Evolutionary conservation across 1,284 basidiomycete genomes (phyloP).

Genomic region (Ceratobasidium sp.): DNA sequence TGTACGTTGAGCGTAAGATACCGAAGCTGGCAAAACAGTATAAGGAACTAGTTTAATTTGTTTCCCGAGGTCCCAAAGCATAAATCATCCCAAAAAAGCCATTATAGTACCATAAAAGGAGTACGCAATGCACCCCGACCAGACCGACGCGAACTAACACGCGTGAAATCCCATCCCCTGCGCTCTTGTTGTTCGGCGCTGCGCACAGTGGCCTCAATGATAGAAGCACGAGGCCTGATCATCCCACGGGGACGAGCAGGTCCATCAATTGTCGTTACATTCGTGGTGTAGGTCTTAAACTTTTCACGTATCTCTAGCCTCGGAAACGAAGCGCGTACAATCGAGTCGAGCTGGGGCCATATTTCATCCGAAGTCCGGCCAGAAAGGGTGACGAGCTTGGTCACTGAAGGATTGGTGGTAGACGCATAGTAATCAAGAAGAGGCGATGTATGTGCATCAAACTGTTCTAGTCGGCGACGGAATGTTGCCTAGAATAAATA

Average conservation of each 20-base stretch:
- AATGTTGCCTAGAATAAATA: constrained; percentile 76
- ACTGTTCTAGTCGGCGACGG: constrained; percentile 81
- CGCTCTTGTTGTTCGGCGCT: constrained; percentile 47
- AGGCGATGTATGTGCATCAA: constrained; percentile 90
- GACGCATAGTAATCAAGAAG: constrained; percentile 82
- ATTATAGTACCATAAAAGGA: constrained; percentile 9
- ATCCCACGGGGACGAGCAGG: constrained; percentile 31
- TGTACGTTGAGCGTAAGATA: background rate
- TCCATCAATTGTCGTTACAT: constrained; percentile 35
- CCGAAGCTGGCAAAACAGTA: constrained; percentile 14
- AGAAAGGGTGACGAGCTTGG: constrained; percentile 78
- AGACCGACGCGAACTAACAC: constrained; percentile 21
- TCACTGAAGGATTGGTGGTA: constrained; percentile 53
- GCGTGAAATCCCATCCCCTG: constrained; percentile 41
- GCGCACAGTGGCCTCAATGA: constrained; percentile 38
- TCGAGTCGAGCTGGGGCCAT: constrained; percentile 82
- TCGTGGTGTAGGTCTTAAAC: constrained; percentile 24
- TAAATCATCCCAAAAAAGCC: constrained; percentile 5
- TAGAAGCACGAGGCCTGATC: constrained; percentile 19
- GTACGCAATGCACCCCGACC: constrained; percentile 40
- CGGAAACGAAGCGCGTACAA: constrained; percentile 63
- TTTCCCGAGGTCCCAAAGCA: constrained; percentile 11
- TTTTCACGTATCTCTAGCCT: constrained; percentile 16
- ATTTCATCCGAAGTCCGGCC: constrained; percentile 93
- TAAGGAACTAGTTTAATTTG: constrained; percentile 26